Conservation (phyloP, 2,329 filamentous ascomycete genomes). For the Arachnopeziza araneosa region DNA sequence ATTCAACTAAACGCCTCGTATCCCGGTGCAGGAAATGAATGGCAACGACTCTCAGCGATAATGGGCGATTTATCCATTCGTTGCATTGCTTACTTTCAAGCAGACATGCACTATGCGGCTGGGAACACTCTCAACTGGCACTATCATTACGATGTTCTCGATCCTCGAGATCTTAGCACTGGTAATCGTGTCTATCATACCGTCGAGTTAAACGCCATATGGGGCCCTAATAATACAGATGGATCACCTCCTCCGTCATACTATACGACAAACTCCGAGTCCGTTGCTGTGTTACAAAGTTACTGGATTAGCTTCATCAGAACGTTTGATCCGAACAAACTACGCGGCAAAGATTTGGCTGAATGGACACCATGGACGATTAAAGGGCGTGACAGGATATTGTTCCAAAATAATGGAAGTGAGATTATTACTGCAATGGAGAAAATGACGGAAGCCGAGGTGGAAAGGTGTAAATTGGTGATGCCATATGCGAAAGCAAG, state of each 20-base stretch:
- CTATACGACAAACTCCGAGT: conserved; percentile 45
- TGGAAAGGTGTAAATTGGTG: conserved; percentile 7
- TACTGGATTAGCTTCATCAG: conserved; percentile 74
- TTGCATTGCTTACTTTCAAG: conserved; percentile 43
- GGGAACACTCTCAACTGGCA: conserved; percentile 48
- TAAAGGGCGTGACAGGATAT: conserved; percentile 1
- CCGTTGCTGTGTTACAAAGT: conserved; percentile 56
- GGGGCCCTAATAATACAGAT: conserved; percentile 9
- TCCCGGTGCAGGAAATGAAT: conserved; percentile 52
- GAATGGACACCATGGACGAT: conserved; percentile 42
- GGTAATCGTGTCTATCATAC: conserved; percentile 34
- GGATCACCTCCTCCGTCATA: conserved; percentile 64
- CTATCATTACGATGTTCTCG: conserved; percentile 42
- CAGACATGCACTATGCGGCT: conserved; percentile 18
- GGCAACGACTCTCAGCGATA: conserved; percentile 45
- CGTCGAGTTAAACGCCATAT: conserved; percentile 3
- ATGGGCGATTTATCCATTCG: conserved; percentile 61
- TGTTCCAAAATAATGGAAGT: conserved; percentile 7
- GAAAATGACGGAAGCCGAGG: conserved; percentile 5
- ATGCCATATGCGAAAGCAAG: conserved; percentile 9
- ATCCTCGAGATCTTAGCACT: not conserved
- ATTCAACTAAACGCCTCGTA: conserved; percentile 43
- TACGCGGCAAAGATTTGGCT: conserved; percentile 40
- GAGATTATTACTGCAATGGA: conserved; percentile 5
- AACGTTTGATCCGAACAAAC: conserved; percentile 59